phyloP scores from a whole-genome alignment of 1,284 basidiomycete genomes.

The Puccinia triticina region DNA sequence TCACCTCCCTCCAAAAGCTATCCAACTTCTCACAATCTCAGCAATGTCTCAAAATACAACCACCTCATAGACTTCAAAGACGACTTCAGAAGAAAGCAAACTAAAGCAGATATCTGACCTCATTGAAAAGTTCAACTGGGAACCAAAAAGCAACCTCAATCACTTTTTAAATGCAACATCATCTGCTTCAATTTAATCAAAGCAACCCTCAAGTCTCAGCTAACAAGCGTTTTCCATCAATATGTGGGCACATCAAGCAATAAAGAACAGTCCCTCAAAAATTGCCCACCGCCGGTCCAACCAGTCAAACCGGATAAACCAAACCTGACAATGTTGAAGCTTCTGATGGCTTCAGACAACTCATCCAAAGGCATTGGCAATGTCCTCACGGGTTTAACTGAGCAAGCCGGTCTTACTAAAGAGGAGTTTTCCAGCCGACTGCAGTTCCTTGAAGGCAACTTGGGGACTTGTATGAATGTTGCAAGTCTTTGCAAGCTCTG shows the following conservation, averaged over 20 bases:
- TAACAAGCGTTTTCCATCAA: neutral
- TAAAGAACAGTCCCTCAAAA: neutral
- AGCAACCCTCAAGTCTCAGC: slow-evolving; percentile 3
- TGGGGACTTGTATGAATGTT: slow-evolving; percentile 11
- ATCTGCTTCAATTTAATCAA: neutral
- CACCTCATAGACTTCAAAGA: too few species aligned
- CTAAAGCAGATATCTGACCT: slow-evolving; percentile 1
- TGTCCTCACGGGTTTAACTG: neutral
- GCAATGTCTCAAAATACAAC: too few species aligned
- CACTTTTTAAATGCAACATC: neutral
- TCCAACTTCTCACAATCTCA: too few species aligned
- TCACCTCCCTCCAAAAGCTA: too few species aligned
- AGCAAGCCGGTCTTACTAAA: neutral
- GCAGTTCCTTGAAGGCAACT: slow-evolving; percentile 5
- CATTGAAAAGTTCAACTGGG: neutral
- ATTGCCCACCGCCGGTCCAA: slow-evolving; percentile 1
- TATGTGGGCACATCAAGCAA: neutral
- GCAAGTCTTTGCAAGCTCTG: neutral
- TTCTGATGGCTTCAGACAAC: slow-evolving; percentile 27
- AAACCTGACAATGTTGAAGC: slow-evolving; percentile 12
- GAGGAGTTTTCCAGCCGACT: neutral
- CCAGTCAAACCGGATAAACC: slow-evolving; percentile 6
- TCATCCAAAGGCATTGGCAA: slow-evolving; percentile 27
- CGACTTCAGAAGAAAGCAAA: neutral
- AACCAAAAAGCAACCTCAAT: neutral